Percentiles rank a stretch among this genome's conserved stretches.
These are phyloP conservation scores for Spinellus fusiger DNA, from an alignment of 192 early-diverging fungal genomes.

Conservation along the genomic window DNA sequence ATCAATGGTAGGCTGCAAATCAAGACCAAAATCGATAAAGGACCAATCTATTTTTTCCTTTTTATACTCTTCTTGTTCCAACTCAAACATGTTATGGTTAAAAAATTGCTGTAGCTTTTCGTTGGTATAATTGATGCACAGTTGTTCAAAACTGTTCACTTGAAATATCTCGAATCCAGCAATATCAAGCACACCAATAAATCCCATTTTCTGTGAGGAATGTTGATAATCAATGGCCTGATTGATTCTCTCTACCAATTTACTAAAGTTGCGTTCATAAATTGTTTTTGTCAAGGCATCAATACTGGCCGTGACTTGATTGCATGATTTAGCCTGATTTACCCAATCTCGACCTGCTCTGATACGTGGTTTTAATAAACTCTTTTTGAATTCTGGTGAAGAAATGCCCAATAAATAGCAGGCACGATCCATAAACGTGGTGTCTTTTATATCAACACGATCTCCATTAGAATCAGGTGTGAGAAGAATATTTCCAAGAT, in stretches of 20 bases:
- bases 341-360: constrained; percentile 97
- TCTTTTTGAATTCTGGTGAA: constrained; percentile 77
- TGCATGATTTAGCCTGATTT: constrained; percentile 75
- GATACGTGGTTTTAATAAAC: constrained; percentile 82
- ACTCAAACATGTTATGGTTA: constrained; percentile 98
- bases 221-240: constrained; percentile 51
- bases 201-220: constrained; percentile 66
- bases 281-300: constrained; percentile 88
- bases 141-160: constrained; percentile 96
- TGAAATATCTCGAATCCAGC: constrained; percentile 99
- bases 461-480: constrained; percentile 68
- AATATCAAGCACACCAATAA: constrained; percentile 98
- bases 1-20: constrained; percentile 96
- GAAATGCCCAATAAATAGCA: constrained; percentile 93
- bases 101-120: constrained; percentile 99
- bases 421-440: constrained; percentile 73
- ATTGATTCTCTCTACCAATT: constrained; percentile 86
- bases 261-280: constrained; percentile 96
- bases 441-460: constrained; percentile 75
- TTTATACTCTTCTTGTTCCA: constrained; percentile 97
- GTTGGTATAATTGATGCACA: constrained; percentile 99
- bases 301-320: constrained; percentile 82
- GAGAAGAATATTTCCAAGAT: constrained; percentile 91
- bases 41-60: constrained; percentile 97
- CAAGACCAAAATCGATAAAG: constrained; percentile 95